phyloP scores from a whole-genome alignment of 2,329 filamentous ascomycete genomes.

The Colletotrichum somersetense region DNA sequence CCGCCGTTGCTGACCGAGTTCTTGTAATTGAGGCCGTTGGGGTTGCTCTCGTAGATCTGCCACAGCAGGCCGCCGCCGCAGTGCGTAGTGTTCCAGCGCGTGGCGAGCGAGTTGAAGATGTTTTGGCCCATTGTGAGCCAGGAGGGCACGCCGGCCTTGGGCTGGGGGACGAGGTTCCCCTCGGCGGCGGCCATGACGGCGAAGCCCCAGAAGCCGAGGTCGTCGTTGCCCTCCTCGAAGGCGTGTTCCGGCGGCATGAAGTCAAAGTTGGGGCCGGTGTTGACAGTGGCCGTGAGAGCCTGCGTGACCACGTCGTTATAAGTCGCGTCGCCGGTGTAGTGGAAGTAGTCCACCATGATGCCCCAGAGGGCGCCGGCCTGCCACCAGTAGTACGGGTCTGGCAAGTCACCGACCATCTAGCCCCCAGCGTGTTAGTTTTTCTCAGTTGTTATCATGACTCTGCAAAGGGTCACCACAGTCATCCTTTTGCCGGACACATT shows the following conservation, averaged over 20 bases:
- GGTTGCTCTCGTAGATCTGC: slow-evolving; percentile 84
- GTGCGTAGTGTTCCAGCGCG: slow-evolving; percentile 75
- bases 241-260: slow-evolving; percentile 70
- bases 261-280: slow-evolving; percentile 68
- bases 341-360: slow-evolving; percentile 77
- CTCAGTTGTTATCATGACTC: slow-evolving; percentile 1
- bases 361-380: slow-evolving; percentile 75
- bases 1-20: slow-evolving; percentile 85
- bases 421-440: not conserved
- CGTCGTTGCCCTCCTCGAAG: slow-evolving; percentile 78
- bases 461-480: too few species aligned
- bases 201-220: slow-evolving; percentile 81
- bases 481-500: too few species aligned
- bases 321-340: slow-evolving; percentile 71
- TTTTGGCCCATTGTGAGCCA: slow-evolving; percentile 78
- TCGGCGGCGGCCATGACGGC: slow-evolving; percentile 77
- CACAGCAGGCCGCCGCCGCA: slow-evolving; percentile 82
- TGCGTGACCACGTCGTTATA: slow-evolving; percentile 72
- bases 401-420: slow-evolving; percentile 71
- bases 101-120: slow-evolving; percentile 78
- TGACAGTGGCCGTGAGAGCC: slow-evolving; percentile 67
- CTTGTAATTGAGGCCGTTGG: slow-evolving; percentile 83
- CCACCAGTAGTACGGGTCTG: slow-evolving; percentile 78
- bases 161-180: slow-evolving; percentile 75
- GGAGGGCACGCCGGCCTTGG: slow-evolving; percentile 66